Base-by-base conservation (phyloP, 176 grass and related monocot genomes). In the Juncus effusus region DNA sequence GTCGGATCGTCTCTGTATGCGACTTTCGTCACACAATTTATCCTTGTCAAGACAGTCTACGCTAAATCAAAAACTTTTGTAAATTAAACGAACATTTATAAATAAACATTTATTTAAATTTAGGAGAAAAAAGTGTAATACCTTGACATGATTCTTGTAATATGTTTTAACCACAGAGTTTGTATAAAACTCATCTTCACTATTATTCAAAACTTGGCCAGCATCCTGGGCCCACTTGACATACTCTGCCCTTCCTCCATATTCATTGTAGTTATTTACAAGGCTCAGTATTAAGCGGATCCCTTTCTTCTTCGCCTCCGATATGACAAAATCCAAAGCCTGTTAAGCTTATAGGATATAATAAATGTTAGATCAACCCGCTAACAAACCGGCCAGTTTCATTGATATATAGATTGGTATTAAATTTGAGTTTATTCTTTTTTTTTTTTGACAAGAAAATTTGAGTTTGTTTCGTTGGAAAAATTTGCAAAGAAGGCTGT, bases 131-230 rank as follows among this genome's bases (percentile, higher is more conserved):
- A 36, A 16, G 36, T 41, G 10, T 41, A 5, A 47, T 70, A 84
- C 90, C 84, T 82, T 81, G 78, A 86, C 79, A 70, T 96, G 79
- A 63, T 81, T 56, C 66, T 84, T 86, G 82, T 91, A 91, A 74
- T 89, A 96, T 3, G 8, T 41, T 54, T 89, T 91, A n/a, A 88
- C 80, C 16, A 85, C 62, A 5, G 69, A 64, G 73, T 6, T 75
- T 65, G 70, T 79, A 78, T 78, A 96, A 74, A 96, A 96, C 70
- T 89, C 82, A 68, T 96, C 93, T 28, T 56, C 80, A 53, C 44
- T 6, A 62, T 65, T 15, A 28, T 47, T 47, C 37, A 88, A 19
- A 16, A 4, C 3, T 42, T 52, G n/a, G 44, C 64, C 92, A n/a
- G 49, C 71, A 10, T 78, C 59, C 13, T 45, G 74, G 3, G 87